These are phyloP conservation scores for Cupressus sempervirens DNA, from an alignment of 75 land plant genomes.

Conservation along the genomic window DNA sequence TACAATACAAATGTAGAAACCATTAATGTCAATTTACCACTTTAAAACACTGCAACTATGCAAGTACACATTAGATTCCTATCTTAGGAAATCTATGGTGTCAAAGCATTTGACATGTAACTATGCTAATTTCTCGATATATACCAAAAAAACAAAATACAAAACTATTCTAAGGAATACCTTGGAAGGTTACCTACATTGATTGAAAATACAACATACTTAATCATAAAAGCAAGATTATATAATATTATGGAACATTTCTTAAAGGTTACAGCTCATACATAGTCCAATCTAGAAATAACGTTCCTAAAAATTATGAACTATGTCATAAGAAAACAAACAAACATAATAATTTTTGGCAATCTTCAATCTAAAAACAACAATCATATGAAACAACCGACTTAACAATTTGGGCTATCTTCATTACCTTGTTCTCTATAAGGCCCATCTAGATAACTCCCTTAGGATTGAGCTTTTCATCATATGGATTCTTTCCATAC, in stretches of 20 bases:
- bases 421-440: constrained; percentile 31
- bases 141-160: not conserved
- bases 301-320: no score
- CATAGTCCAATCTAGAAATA: no score
- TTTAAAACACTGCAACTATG: no score
- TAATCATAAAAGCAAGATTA: no score
- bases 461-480: constrained; percentile 18
- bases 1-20: not conserved
- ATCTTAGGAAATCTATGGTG: not conserved
- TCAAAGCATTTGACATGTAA: not conserved
- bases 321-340: no score
- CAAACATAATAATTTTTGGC: no score
- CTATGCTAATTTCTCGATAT: not conserved
- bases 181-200: no score
- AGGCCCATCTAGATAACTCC: constrained; percentile 46
- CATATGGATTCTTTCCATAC: constrained; percentile 20
- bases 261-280: no score
- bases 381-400: not conserved
- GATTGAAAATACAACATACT: no score
- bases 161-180: not conserved
- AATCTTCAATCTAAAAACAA: no score
- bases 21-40: not conserved
- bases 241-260: no score
- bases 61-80: not conserved
- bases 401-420: not conserved